A percentile compares a stretch with the other conserved stretches of the same genome.
phyloP scores from a whole-genome alignment of 2,329 filamentous ascomycete genomes.

The Cryoendolithus antarcticus region DNA sequence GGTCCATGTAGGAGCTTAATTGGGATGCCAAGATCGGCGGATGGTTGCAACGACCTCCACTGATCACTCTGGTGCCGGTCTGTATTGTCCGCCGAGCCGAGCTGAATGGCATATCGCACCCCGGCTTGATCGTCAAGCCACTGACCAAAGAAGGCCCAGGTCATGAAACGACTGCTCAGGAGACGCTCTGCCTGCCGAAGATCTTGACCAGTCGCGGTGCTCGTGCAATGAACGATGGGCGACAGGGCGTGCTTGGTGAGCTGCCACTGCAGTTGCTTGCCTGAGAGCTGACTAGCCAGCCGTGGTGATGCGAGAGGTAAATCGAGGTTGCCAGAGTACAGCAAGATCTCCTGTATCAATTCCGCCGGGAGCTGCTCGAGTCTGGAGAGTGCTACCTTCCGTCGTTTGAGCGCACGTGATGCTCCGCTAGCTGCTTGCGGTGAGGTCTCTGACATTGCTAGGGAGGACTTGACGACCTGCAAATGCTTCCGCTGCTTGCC shows the following conservation, averaged over 20 bases:
- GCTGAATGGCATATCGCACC: no score
- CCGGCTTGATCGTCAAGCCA: conserved; percentile 11
- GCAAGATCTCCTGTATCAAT: conserved; percentile 23
- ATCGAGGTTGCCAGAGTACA: conserved; percentile 18
- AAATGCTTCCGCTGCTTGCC: conserved; percentile 12
- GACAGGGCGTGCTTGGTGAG: conserved; percentile 15
- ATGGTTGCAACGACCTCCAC: no score
- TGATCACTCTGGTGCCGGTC: no score
- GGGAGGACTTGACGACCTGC: neutral
- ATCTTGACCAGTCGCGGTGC: neutral
- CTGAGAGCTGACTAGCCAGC: conserved; percentile 19
- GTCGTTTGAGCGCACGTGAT: conserved; percentile 1
- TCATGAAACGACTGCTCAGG: conserved; percentile 23
- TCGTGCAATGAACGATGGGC: conserved; percentile 7
- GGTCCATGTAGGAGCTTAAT: conserved; percentile 12
- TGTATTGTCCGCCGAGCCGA: no score
- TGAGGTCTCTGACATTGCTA: neutral
- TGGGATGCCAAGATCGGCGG: neutral
- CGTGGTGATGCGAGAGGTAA: conserved; percentile 19
- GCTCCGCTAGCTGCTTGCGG: neutral
- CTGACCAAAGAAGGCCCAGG: conserved; percentile 19
- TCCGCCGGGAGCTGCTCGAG: conserved; percentile 24
- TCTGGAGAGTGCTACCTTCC: conserved; percentile 9
- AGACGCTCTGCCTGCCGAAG: conserved; percentile 15
- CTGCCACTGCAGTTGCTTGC: conserved; percentile 16